Percentiles rank a stretch among this genome's conserved stretches.
Conservation (phyloP, 2,329 filamentous ascomycete genomes). For the Trichoderma citrinoviride region DNA sequence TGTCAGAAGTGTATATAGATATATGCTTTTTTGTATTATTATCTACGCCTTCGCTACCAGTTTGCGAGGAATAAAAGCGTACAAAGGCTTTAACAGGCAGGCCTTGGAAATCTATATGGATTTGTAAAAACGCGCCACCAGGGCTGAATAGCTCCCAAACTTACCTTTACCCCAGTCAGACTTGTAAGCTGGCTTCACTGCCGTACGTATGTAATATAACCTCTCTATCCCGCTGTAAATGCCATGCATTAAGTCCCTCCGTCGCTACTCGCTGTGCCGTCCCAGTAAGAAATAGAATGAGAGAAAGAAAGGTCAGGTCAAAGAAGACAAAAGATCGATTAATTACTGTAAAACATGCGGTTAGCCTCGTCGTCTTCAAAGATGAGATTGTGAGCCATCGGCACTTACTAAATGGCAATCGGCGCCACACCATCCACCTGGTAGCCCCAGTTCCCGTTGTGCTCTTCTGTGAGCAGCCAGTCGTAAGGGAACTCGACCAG, state of each 20-base stretch:
- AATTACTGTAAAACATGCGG: constrained; percentile 32
- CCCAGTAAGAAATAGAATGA: background rate
- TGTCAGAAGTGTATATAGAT: background rate
- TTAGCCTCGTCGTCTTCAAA: constrained; percentile 29
- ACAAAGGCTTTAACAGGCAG: background rate
- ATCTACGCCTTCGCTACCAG: background rate
- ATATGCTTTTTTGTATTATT: background rate
- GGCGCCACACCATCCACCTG: constrained; percentile 94
- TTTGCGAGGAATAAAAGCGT: background rate
- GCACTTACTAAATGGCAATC: constrained; percentile 87
- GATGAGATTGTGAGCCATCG: background rate
- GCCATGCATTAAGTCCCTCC: background rate
- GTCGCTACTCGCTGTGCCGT: background rate
- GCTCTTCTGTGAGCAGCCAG: constrained; percentile 89
- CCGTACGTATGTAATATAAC: background rate
- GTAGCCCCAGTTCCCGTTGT: constrained; percentile 93
- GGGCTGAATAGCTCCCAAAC: background rate
- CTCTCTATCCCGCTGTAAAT: constrained; percentile 16
- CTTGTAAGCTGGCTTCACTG: background rate
- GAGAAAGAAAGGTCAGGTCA: background rate
- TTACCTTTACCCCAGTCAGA: background rate
- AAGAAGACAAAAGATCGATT: constrained; percentile 22
- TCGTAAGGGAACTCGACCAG: constrained; percentile 93
- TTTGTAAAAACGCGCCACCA: background rate
- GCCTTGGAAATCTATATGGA: background rate